Percentiles rank a stretch among this genome's conserved stretches.
These are phyloP conservation scores for Acephala macrosclerotiorum DNA, from an alignment of 2,329 filamentous ascomycete genomes.

Conservation along the genomic window DNA sequence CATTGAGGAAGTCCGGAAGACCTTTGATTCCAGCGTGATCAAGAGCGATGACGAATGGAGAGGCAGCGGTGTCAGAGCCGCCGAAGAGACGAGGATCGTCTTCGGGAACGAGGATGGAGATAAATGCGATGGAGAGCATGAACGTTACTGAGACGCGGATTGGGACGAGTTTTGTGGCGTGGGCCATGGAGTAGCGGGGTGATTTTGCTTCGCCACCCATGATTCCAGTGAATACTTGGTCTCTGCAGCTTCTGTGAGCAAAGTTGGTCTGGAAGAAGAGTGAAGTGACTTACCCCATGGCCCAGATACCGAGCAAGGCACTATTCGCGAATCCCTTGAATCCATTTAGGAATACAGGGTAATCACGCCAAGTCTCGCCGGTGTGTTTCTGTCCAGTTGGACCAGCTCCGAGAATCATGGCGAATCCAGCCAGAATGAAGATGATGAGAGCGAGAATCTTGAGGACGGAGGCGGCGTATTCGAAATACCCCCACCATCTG, in stretches of 20 bases:
- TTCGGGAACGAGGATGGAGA: conserved; percentile 33
- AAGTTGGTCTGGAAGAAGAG: not conserved
- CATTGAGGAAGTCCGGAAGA: conserved; percentile 30
- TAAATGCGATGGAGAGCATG: conserved; percentile 23
- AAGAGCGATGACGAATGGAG: conserved; percentile 34
- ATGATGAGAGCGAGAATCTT: conserved; percentile 49
- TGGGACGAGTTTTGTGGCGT: conserved; percentile 27
- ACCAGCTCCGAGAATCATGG: conserved; percentile 50
- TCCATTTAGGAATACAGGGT: conserved; percentile 46
- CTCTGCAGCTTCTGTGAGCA: conserved; percentile 10
- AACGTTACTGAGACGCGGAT: conserved; percentile 23
- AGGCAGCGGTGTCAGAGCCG: conserved; percentile 29
- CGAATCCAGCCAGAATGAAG: conserved; percentile 46
- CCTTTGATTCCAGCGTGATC: conserved; percentile 29
- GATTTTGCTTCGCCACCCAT: conserved; percentile 36
- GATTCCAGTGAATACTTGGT: conserved; percentile 41
- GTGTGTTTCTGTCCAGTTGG: conserved; percentile 44
- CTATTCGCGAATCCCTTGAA: conserved; percentile 46
- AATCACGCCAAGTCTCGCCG: conserved; percentile 44
- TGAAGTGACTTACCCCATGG: conserved; percentile 19
- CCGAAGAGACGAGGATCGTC: conserved; percentile 29
- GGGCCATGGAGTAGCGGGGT: conserved; percentile 27
- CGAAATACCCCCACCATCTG: conserved; percentile 46
- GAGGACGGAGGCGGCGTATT: conserved; percentile 46
- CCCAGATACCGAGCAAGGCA: conserved; percentile 28